phyloP scores from a whole-genome alignment of 176 grass and related monocot genomes.

The Chloris gayana region DNA sequence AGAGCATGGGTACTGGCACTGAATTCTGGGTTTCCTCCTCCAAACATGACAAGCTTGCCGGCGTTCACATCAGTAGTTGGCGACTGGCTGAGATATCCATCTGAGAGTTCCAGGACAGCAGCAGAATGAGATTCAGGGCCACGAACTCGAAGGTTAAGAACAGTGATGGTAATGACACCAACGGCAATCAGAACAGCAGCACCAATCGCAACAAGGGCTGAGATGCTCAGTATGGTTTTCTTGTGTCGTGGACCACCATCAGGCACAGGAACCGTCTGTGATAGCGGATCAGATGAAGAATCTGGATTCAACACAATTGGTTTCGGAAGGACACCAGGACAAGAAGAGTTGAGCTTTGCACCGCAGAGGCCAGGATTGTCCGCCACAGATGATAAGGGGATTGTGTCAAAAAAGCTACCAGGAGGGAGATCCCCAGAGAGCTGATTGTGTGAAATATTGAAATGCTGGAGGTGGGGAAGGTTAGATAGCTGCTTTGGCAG shows the following conservation, averaged over 20 bases:
- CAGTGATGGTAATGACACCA: constrained; percentile 83
- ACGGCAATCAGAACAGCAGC: constrained; percentile 88
- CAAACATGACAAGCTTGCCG: constrained; percentile 97
- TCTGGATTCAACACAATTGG: constrained; percentile 94
- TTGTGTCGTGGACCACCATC: constrained; percentile 60
- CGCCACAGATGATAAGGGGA: constrained; percentile 71
- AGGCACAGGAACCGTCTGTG: constrained; percentile 30
- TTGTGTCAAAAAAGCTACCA: constrained; percentile 89
- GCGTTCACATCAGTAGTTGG: constrained; percentile 81
- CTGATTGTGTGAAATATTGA: constrained; percentile 92
- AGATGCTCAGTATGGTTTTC: constrained; percentile 95
- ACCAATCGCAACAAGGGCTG: constrained; percentile 86
- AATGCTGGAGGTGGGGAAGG: constrained; percentile 63
- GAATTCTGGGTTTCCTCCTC: constrained; percentile 88
- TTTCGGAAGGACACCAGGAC: constrained; percentile 80
- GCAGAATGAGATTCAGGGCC: constrained; percentile 53
- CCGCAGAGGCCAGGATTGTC: constrained; percentile 92
- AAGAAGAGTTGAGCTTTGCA: constrained; percentile 79
- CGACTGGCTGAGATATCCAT: constrained; percentile 88
- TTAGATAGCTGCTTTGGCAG: constrained; percentile 86
- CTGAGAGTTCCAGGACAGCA: constrained; percentile 65
- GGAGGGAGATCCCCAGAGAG: constrained; percentile 89
- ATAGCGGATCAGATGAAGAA: constrained; percentile 47
- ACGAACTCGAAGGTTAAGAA: constrained; percentile 80
- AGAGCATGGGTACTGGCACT: constrained; percentile 90